phyloP scores from a whole-genome alignment of 768 basidiomycete genomes.

The Suillus hirtellus region DNA sequence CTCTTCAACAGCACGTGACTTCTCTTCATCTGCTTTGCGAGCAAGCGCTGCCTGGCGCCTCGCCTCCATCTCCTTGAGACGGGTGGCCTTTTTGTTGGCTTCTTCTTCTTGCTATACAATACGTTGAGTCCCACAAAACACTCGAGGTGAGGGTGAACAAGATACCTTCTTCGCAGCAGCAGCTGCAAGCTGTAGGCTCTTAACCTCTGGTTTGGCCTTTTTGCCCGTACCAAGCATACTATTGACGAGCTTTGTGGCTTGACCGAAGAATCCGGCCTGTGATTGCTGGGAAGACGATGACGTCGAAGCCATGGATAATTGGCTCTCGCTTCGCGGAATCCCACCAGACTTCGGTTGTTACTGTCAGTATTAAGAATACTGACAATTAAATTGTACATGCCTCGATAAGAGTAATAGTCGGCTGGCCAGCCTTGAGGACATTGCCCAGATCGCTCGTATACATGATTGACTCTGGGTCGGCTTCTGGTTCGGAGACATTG shows the following conservation, averaged over 20 bases:
- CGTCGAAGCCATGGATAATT: slow-evolving; percentile 53
- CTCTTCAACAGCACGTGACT: slow-evolving; percentile 57
- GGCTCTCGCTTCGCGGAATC: slow-evolving; percentile 48
- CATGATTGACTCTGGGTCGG: slow-evolving; percentile 33
- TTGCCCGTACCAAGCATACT: slow-evolving; percentile 68
- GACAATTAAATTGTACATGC: slow-evolving; percentile 35
- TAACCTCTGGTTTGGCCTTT: slow-evolving; percentile 75
- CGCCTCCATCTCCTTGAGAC: slow-evolving; percentile 80
- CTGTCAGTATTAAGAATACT: slow-evolving; percentile 4
- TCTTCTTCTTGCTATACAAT: slow-evolving; percentile 81
- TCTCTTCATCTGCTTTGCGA: slow-evolving; percentile 81
- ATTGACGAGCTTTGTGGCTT: slow-evolving; percentile 68
- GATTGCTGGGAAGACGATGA: slow-evolving; percentile 36
- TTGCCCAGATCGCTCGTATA: slow-evolving; percentile 42
- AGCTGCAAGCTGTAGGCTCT: slow-evolving; percentile 80
- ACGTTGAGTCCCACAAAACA: slow-evolving; percentile 12
- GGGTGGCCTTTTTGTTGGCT: slow-evolving; percentile 71
- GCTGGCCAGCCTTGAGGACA: slow-evolving; percentile 37
- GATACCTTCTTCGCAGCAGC: slow-evolving; percentile 87
- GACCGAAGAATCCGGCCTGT: slow-evolving; percentile 64
- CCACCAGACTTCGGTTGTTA: slow-evolving; percentile 20
- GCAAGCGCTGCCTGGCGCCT: slow-evolving; percentile 71
- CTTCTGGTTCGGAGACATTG: slow-evolving; percentile 36
- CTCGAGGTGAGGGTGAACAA: slow-evolving; percentile 8
- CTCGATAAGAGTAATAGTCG: slow-evolving; percentile 41